Evolutionary conservation across 2,329 filamentous ascomycete genomes (phyloP).

Genomic region (Colletotrichum tropicale): DNA sequence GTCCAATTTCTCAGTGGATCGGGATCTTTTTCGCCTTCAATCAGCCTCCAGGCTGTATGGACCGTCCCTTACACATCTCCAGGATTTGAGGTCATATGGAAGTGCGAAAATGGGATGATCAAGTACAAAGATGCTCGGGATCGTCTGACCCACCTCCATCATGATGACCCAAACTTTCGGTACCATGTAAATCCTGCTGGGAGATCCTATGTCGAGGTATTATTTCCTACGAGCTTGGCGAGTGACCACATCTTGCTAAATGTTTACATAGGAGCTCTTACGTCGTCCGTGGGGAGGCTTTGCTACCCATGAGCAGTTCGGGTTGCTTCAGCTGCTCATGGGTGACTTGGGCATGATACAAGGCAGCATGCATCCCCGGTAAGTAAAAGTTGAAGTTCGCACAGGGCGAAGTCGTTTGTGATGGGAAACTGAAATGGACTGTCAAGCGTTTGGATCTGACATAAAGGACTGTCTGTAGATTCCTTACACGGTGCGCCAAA

Average conservation of each 20-base stretch:
- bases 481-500: background rate
- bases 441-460: background rate
- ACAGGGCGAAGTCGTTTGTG: fast-evolving
- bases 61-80: background rate
- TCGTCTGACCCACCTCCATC: background rate
- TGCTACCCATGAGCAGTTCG: fast-evolving
- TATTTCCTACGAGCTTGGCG: background rate
- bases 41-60: background rate
- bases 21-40: background rate
- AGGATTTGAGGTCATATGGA: background rate
- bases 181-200: background rate
- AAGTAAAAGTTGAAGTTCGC: background rate
- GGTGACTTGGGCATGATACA: background rate
- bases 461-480: background rate
- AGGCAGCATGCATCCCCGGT: background rate
- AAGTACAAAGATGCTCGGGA: background rate
- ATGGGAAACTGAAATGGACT: background rate
- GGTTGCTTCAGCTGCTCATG: background rate
- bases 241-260: background rate
- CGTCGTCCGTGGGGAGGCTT: background rate
- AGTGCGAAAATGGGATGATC: fast-evolving
- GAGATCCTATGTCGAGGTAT: background rate
- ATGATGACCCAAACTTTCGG: background rate
- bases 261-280: fast-evolving
- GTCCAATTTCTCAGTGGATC: background rate